Percentiles rank a stretch among this genome's conserved stretches.
phyloP scores from a whole-genome alignment of 495 filamentous ascomycete species.

The Neurospora hispaniola region DNA sequence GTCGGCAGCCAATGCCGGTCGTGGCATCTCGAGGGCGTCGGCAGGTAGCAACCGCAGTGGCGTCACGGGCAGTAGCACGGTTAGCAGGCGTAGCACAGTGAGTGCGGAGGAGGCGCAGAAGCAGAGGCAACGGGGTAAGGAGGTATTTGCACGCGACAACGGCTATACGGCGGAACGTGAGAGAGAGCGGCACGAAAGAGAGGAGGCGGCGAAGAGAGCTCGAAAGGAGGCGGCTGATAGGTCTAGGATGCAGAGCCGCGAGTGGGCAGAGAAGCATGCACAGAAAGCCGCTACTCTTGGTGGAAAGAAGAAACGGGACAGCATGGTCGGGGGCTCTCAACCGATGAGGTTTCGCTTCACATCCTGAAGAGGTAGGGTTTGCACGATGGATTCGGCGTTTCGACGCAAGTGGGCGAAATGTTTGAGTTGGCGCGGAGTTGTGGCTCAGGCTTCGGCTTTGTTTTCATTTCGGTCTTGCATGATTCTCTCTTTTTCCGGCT shows the following conservation, averaged over 20 bases:
- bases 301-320: not conserved
- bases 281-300: not conserved
- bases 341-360: not conserved
- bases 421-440: not conserved
- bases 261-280: constrained; percentile 59
- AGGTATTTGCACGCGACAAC: constrained; percentile 49
- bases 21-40: constrained; percentile 11
- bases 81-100: constrained; percentile 22
- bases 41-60: constrained; percentile 12
- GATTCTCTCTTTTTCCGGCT: not conserved
- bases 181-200: constrained; percentile 42
- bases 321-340: not conserved
- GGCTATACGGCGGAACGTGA: constrained; percentile 38
- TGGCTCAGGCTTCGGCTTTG: not conserved
- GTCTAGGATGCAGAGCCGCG: constrained; percentile 48
- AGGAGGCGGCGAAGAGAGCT: constrained; percentile 46
- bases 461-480: not conserved
- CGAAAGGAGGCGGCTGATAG: constrained; percentile 56
- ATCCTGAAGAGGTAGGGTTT: not conserved
- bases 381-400: not conserved
- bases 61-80: constrained; percentile 3
- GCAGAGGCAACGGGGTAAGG: constrained; percentile 45
- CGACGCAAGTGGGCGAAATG: not conserved
- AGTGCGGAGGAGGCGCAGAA: constrained; percentile 39
- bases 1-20: constrained; percentile 10